Evolutionary conservation across 179 eudicot species (phyloP), one percentile per base, ranked within the genome.

Genomic region (Vitellaria paradoxa): DNA sequence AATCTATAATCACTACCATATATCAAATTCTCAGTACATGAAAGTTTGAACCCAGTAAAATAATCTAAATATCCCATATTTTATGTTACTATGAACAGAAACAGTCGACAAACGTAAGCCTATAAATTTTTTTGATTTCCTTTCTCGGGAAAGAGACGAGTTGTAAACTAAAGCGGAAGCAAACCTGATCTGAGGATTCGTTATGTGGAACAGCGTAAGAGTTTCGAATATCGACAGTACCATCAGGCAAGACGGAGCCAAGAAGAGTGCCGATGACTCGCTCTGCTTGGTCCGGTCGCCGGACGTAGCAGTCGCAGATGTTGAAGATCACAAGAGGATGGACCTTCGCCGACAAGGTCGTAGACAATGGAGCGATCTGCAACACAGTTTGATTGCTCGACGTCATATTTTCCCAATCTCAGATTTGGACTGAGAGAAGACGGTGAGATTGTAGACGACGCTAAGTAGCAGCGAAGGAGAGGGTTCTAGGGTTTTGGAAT

Each of bases 221-320:
- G 79, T 96, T 96, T 23, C 98, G 92, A 76, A 91, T 88, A 68
- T 93, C 97, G 11, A 93, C 88, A 40, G 98, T 88, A 3, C 98
- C 98, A 65, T 93, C 97, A 0, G 97, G 88, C 65, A 91, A 84
- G 12, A 95, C 89, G 37, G 93, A 90, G 40, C 98, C 99, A 52
- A 93, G 97, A 8, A 96, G 93, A 46, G 97, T 91, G 2, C 99
- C 99, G 76, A 96, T 90, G 52, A 93, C 96, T 70, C 99, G 87
- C 14, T 96, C 98, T 53, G 99, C 92, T 78, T 91, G 95, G 82
- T 93, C 99, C 0, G 98, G 97, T 42, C 99, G 87, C 42, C 99
- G 85, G 15, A 96, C 97, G 56, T 80, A 96, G 80, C 91, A 93
- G 62, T 96, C 98, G 73, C 97, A 90, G 68, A 96, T 85, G 83